phyloP scores from a whole-genome alignment of 257 asterid genomes.

The Rauvolfia tetraphylla region DNA sequence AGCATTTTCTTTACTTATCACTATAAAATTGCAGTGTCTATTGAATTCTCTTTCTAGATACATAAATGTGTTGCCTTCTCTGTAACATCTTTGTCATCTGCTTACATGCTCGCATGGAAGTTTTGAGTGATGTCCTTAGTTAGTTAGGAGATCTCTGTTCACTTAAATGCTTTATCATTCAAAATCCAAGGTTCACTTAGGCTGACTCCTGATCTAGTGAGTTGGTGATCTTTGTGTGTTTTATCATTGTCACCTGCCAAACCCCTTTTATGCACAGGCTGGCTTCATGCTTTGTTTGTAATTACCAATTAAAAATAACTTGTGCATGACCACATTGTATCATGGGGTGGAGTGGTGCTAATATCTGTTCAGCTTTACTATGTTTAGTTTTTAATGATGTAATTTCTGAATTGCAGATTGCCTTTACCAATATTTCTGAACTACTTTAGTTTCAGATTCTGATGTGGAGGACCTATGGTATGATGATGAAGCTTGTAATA shows the following conservation, averaged over 20 bases:
- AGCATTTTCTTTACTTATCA: too few species aligned
- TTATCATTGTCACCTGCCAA: not conserved
- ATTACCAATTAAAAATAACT: too few species aligned
- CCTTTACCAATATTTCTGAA: not conserved
- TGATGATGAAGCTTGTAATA: constrained; percentile 55
- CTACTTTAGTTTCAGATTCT: constrained; percentile 27
- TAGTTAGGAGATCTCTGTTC: too few species aligned
- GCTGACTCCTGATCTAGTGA: not conserved
- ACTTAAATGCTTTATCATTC: not conserved
- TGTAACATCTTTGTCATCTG: too few species aligned
- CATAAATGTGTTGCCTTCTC: too few species aligned
- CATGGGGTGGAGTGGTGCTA: not conserved
- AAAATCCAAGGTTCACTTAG: not conserved
- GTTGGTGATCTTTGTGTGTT: not conserved
- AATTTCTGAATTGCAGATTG: not conserved
- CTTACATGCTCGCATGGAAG: too few species aligned
- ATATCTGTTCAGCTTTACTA: not conserved
- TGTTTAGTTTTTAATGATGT: too few species aligned
- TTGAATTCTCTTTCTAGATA: too few species aligned
- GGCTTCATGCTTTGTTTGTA: not conserved
- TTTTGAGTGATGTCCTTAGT: too few species aligned
- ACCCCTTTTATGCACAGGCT: not conserved
- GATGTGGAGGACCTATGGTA: constrained; percentile 56
- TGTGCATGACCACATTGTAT: not conserved
- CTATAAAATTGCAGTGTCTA: too few species aligned